Conservation (phyloP, 768 basidiomycete species). For the Psilocybe tampanensis region DNA sequence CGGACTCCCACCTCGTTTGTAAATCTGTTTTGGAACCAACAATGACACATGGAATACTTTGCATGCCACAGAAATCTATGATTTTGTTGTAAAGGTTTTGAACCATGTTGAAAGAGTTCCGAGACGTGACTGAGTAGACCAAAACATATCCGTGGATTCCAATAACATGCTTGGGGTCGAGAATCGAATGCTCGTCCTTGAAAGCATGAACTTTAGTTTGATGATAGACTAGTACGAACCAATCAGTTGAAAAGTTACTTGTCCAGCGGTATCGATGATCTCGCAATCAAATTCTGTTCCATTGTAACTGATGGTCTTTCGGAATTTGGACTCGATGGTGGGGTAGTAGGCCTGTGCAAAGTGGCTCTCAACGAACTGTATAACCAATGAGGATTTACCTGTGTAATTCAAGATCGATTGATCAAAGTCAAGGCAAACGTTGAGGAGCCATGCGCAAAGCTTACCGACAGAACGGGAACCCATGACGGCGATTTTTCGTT, state of each 20-base stretch:
- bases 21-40: constrained; percentile 91
- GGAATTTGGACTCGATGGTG: constrained; percentile 82
- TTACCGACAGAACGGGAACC: constrained; percentile 85
- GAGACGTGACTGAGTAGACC: constrained; percentile 87
- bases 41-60: constrained; percentile 85
- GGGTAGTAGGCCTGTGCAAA: constrained; percentile 91
- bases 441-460: constrained; percentile 28
- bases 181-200: constrained; percentile 89
- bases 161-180: constrained; percentile 87
- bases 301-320: constrained; percentile 75
- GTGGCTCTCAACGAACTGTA: constrained; percentile 84
- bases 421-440: constrained; percentile 21
- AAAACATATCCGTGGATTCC: constrained; percentile 94
- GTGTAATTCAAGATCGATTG: constrained; percentile 17
- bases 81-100: constrained; percentile 93
- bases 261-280: constrained; percentile 94
- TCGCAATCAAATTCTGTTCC: constrained; percentile 91
- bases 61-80: constrained; percentile 79
- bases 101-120: constrained; percentile 90
- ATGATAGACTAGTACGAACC: neutral
- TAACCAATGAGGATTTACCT: constrained; percentile 93
- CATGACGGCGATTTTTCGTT: constrained; percentile 83
- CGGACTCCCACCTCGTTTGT: constrained; percentile 59
- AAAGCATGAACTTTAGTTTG: neutral
- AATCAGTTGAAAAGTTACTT: constrained; percentile 52